phyloP scores from a whole-genome alignment of 1,139 yeast genomes.

The Chernovozyma aurita region DNA sequence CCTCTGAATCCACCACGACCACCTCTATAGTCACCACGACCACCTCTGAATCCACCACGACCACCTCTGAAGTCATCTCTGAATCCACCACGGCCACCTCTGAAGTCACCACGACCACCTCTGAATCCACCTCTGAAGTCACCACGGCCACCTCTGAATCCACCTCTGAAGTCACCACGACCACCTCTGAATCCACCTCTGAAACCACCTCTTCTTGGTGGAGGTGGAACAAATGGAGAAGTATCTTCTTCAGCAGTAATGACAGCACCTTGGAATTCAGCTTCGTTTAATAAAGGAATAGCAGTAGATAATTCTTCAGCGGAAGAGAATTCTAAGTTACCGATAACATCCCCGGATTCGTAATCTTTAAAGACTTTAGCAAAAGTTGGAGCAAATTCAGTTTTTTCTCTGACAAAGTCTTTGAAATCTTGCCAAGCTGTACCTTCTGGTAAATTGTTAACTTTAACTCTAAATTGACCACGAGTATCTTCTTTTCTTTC shows the following conservation, averaged over 20 bases:
- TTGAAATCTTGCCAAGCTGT: constrained; percentile 84
- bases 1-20: constrained; percentile 38
- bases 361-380: constrained; percentile 66
- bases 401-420: constrained; percentile 71
- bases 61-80: constrained; percentile 29
- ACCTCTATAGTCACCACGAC: constrained; percentile 13
- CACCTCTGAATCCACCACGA: constrained; percentile 21
- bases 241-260: constrained; percentile 76
- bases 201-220: constrained; percentile 52
- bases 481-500: constrained; percentile 55
- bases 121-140: constrained; percentile 32
- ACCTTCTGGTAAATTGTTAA: constrained; percentile 66
- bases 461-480: constrained; percentile 69
- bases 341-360: constrained; percentile 59
- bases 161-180: constrained; percentile 30
- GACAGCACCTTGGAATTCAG: constrained; percentile 64
- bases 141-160: constrained; percentile 31
- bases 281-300: constrained; percentile 62
- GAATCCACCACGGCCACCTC: constrained; percentile 25
- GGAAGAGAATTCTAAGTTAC: constrained; percentile 73
- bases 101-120: constrained; percentile 36
- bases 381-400: constrained; percentile 61
- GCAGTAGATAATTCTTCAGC: constrained; percentile 73
- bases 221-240: constrained; percentile 69
- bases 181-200: constrained; percentile 41